A percentile compares a stretch with the other conserved stretches of the same genome.
phyloP scores from a whole-genome alignment of 2,329 filamentous ascomycete species.

The Pseudomassariella vexata region DNA sequence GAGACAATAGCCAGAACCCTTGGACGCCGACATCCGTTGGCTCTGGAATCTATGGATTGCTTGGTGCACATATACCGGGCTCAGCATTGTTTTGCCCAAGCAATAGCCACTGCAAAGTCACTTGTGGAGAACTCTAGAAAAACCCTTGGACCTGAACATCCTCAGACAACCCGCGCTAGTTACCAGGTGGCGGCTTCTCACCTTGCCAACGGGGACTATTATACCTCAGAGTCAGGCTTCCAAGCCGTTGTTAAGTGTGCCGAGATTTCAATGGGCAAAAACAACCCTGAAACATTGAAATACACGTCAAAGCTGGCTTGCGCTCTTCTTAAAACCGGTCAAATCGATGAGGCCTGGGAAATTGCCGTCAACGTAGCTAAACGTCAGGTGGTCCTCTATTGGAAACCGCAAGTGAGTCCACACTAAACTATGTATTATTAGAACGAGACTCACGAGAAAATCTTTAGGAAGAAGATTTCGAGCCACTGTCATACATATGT shows the following conservation, averaged over 20 bases:
- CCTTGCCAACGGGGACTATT: conserved; percentile 2
- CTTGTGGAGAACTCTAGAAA: background rate
- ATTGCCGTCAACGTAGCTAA: background rate
- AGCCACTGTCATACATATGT: conserved; percentile 1
- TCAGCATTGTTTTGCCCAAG: background rate
- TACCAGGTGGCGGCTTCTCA: background rate
- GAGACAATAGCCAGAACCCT: background rate
- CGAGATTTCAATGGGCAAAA: background rate
- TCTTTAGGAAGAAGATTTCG: background rate
- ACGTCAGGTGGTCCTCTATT: background rate
- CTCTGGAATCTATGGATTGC: background rate
- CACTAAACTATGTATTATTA: background rate
- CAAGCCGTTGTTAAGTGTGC: background rate
- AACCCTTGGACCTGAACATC: background rate
- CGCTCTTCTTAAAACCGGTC: background rate
- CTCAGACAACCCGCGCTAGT: background rate
- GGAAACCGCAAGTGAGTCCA: conserved; percentile 1
- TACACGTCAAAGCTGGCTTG: conserved; percentile 1
- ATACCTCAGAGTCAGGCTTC: background rate
- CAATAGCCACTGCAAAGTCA: background rate
- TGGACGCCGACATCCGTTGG: conserved; percentile 1
- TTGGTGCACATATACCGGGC: background rate
- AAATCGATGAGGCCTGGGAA: background rate
- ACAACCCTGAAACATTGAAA: background rate
- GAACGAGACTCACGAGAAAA: background rate